Evolutionary conservation across 805 yeast species (phyloP).

Genomic region (Millerozyma miso): DNA sequence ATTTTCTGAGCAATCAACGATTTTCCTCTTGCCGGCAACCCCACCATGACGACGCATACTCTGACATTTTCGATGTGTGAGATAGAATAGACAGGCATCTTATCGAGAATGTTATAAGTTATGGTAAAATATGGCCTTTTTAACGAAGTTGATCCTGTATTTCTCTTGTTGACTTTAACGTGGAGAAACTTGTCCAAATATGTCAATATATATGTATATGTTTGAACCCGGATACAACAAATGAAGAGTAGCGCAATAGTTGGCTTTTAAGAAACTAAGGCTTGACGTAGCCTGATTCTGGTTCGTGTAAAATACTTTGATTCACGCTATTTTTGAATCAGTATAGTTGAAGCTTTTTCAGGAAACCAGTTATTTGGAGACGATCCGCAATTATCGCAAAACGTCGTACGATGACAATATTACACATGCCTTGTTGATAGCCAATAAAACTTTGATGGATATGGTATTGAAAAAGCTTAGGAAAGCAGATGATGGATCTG

Average conservation of each 20-base stretch:
- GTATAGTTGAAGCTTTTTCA: neutral
- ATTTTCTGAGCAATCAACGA: constrained; percentile 92
- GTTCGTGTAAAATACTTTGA: neutral
- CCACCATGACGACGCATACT: constrained; percentile 86
- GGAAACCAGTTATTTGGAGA: no score
- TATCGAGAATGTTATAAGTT: no score
- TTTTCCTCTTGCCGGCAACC: constrained; percentile 89
- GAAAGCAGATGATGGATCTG: neutral
- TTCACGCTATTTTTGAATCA: neutral
- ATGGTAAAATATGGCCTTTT: no score
- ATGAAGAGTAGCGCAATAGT: no score
- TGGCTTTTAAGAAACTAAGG: no score
- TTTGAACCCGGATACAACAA: no score
- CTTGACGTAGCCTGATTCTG: neutral
- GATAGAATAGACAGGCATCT: constrained; percentile 54
- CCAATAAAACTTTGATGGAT: neutral
- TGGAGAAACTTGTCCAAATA: neutral
- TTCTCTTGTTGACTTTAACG: neutral
- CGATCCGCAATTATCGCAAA: neutral
- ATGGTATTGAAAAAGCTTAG: neutral
- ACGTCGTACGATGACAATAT: neutral
- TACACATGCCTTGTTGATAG: neutral
- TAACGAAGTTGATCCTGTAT: no score
- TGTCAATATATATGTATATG: no score
- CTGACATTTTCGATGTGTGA: constrained; percentile 66